These are phyloP conservation scores for Russula compacta DNA, from an alignment of 768 basidiomycete genomes.

Conservation along the genomic window DNA sequence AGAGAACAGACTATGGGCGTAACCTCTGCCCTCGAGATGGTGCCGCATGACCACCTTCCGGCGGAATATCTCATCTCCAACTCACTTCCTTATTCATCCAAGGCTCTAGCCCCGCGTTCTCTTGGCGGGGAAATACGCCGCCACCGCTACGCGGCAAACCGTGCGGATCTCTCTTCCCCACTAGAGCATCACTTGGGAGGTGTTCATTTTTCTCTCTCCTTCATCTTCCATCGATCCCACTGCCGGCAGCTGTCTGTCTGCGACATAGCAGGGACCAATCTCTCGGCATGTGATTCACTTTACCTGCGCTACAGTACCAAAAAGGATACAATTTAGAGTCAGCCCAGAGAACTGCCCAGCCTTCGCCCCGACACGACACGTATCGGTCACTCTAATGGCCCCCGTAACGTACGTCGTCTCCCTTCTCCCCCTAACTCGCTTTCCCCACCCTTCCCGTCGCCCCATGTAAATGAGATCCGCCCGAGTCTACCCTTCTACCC, in stretches of 20 bases:
- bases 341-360: neutral
- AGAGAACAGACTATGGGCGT: neutral
- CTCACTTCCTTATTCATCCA: neutral
- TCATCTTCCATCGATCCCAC: neutral
- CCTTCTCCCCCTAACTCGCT: neutral
- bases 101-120: neutral
- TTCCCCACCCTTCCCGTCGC: neutral
- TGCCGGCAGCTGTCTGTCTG: neutral
- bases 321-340: constrained; percentile 9
- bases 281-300: neutral
- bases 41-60: neutral
- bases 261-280: no score
- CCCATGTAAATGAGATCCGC: neutral
- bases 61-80: neutral
- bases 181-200: neutral
- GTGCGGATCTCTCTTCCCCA: neutral
- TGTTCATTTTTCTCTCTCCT: neutral
- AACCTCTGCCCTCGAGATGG: neutral
- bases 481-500: neutral
- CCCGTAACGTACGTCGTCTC: neutral
- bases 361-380: no score
- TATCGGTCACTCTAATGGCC: neutral
- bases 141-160: neutral
- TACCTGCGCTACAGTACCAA: neutral
- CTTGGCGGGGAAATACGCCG: neutral